phyloP scores from a whole-genome alignment of 106 monocot species.

The Iris macrosiphon region DNA sequence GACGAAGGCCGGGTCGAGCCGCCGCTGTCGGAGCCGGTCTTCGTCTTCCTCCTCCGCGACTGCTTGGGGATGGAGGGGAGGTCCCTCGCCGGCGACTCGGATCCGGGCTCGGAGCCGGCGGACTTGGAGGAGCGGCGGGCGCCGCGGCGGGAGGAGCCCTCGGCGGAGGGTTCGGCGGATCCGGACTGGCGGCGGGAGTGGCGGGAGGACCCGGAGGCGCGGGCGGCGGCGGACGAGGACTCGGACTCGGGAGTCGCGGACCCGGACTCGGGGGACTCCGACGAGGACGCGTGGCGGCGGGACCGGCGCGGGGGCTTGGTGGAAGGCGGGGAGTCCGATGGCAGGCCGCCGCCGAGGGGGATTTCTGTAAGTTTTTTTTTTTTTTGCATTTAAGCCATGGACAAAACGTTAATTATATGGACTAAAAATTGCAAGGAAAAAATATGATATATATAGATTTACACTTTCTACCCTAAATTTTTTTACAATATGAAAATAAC shows the following conservation, averaged over 20 bases:
- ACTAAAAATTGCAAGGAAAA: neutral
- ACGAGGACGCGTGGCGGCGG: neutral
- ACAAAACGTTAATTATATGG: neutral
- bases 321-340: neutral
- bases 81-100: slow-evolving; percentile 7
- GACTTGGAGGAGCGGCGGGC: neutral
- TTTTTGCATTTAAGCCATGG: too few relatives aligned
- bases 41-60: slow-evolving; percentile 7
- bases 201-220: neutral
- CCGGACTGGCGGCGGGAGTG: slow-evolving; percentile 1
- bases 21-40: neutral
- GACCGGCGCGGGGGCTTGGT: neutral
- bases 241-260: too few relatives aligned
- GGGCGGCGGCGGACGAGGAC: neutral
- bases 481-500: too few relatives aligned
- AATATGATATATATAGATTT: neutral
- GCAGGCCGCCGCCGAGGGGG: too few relatives aligned
- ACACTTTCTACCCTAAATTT: neutral
- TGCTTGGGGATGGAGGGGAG: slow-evolving; percentile 13
- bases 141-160: neutral
- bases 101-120: neutral
- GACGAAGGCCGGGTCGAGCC: neutral
- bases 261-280: neutral
- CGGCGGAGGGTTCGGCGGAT: neutral
- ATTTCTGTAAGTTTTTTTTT: too few relatives aligned